Base-by-base conservation (phyloP, 2,329 filamentous ascomycete genomes). In the Xylariomycetidae sp. region DNA sequence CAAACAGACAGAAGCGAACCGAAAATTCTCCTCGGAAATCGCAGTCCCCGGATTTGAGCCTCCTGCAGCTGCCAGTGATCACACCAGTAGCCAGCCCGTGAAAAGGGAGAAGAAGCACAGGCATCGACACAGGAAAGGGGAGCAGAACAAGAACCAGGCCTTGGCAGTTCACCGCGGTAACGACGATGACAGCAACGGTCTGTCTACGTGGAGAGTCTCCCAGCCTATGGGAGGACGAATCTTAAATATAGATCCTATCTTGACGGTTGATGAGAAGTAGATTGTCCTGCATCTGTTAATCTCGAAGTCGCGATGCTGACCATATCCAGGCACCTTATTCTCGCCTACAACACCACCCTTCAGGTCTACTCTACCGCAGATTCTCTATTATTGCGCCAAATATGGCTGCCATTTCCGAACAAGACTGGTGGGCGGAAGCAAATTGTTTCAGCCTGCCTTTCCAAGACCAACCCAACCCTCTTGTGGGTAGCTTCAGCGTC, bases 311-410 rank as follows among this genome's bases (percentile, higher is more conserved):
- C 27, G 14, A 27, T 19, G 31, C 53, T 62, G 33, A 64, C 49
- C 38, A 18, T 27, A 4, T 15, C 23, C 23, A 88, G 86, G 54
- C 74, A 82, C 59, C 57, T 96, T 25, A 80, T 96, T 37, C 59
- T 94, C 36, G 77, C 82, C 19, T 86, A 87, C 51, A 75, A 80
- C 40, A 81, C 77, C 17, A 82, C 82, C 8, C 69, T 96, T 34
- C 84, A 88, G 56, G 73, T 95, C 16, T 94, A 92, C 60, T 85
- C 85, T 2, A 77, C 86, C 18, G 69, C 77, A 44, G 88, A 88
- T 34, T 97, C 92, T 2, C 74, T 94, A 31, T 75, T 94, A 15
- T 69, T 87, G 28, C 80, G 87, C 46, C 77, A 80, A 36, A 81
- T 96, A 30, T 64, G 74, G 10, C 64, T 82, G 45, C 66, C 46